These are phyloP conservation scores for Colletotrichum caudatum DNA, from an alignment of 2,329 filamentous ascomycete genomes.

Conservation along the genomic window DNA sequence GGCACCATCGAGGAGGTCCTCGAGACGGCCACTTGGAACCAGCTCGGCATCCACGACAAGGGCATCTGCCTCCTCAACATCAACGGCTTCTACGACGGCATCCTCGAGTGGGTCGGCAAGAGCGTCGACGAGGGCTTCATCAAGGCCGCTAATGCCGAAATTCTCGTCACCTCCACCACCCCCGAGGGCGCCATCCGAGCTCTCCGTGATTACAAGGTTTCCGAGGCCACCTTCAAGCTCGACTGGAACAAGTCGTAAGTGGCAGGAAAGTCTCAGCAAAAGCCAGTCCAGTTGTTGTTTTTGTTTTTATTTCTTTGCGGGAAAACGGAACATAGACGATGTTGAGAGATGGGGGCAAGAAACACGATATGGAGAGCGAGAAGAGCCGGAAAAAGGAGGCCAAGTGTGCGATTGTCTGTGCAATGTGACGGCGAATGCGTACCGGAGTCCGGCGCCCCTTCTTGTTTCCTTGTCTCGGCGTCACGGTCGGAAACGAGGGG, in stretches of 20 bases:
- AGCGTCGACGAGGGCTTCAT: constrained; percentile 85
- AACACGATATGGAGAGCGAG: neutral
- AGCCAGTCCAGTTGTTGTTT: too few relatives aligned
- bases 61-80: constrained; percentile 88
- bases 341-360: neutral
- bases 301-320: neutral
- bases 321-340: neutral
- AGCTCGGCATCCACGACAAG: constrained; percentile 88
- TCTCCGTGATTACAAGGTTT: constrained; percentile 80
- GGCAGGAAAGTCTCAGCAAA: neutral
- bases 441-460: constrained; percentile 37
- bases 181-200: constrained; percentile 78
- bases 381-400: neutral
- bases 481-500: constrained; percentile 5
- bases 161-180: constrained; percentile 81
- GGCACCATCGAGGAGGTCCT: constrained; percentile 97
- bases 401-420: constrained; percentile 9
- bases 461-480: constrained; percentile 21
- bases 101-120: constrained; percentile 84
- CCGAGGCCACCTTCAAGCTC: constrained; percentile 81
- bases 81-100: constrained; percentile 90
- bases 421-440: constrained; percentile 30
- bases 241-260: constrained; percentile 74
- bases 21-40: constrained; percentile 93
- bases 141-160: constrained; percentile 74